Evolutionary conservation across 257 asterid species (phyloP), one percentile per base, ranked within the genome.

Genomic region (Sherardia arvensis): DNA sequence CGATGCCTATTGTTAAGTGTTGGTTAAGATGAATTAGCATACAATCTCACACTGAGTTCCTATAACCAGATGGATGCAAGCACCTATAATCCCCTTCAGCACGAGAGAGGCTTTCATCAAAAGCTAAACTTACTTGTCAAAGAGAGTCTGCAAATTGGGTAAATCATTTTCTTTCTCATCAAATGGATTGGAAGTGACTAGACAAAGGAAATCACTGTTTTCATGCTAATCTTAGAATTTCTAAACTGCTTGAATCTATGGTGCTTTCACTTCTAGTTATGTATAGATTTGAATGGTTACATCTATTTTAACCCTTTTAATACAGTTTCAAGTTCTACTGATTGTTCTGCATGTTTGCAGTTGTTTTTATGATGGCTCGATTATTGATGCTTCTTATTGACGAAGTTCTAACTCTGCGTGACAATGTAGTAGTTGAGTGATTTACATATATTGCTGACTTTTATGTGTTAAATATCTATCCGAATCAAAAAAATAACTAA

Each of bases 71-170:
- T 92, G 51, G 91, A 87, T 69, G 79, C 78, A 71, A 83, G 75
- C 43, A 84, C 82, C 69, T 92, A 92, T 71, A 78, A 80, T 76
- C 97, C 99, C 60, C 63, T 77, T 77, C 87, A 80, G 77, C 86
- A 92, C 36, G 87, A 89, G 69, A 81, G 94, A 82, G 99, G 97
- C 64, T 87, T 92, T 76, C 99, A 92, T 71, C 83, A 79, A 71
- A 83, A 82, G 59, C 80, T 92, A 66, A 87, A 89, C 88, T 68
- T 74, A 75, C 96, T 92, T 60, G 93, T 89, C 33, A 89, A 92
- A 79, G 87, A 84, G 81, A 92, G 99, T 80, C 87, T 89, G 43
- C 94, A 82, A 64, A 74, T 79, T 54, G 94, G 99, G 99, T 92
- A 84, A n/a, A 78, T 45, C 59, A 59, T 74, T 30, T 21, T 17